A percentile compares a stretch with the other conserved stretches of the same genome.
Conservation (phyloP, 1,139 yeast species). For the Geotrichum bryndzae region DNA sequence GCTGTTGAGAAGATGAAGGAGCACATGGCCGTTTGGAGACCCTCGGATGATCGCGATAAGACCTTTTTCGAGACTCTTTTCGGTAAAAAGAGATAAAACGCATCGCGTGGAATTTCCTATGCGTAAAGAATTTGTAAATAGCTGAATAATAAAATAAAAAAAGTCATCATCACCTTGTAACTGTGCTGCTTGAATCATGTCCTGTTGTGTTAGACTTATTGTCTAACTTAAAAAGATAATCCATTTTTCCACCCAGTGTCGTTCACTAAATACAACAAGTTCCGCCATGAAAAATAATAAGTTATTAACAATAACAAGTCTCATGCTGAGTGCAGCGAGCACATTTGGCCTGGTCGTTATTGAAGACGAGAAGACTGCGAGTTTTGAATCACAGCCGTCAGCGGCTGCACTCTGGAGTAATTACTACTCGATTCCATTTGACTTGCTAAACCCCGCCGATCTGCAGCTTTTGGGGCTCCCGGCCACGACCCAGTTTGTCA, state of each 20-base stretch:
- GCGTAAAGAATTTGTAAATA: background rate
- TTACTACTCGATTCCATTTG: constrained; percentile 23
- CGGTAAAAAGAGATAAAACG: constrained; percentile 1
- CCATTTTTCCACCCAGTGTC: background rate
- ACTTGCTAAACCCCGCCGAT: constrained; percentile 22
- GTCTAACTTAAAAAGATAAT: background rate
- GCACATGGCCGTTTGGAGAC: constrained; percentile 72
- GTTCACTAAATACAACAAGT: background rate
- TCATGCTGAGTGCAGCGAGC: background rate
- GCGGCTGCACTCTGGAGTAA: constrained; percentile 18
- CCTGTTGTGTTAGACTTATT: background rate
- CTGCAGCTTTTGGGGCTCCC: constrained; percentile 20
- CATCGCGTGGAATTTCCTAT: background rate
- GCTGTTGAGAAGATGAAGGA: constrained; percentile 75
- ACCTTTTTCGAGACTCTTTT: constrained; percentile 1
- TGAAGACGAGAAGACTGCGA: background rate
- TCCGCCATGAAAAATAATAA: background rate
- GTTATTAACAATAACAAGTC: background rate
- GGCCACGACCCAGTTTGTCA: constrained; percentile 10
- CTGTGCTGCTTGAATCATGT: background rate
- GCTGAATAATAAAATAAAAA: background rate
- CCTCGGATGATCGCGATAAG: constrained; percentile 44
- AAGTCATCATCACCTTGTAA: background rate
- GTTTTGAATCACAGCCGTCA: background rate
- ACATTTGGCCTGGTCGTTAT: background rate